These are phyloP conservation scores for Hyaloperonospora brassicae DNA, from an alignment of 352 stramenopile species.

Conservation along the genomic window DNA sequence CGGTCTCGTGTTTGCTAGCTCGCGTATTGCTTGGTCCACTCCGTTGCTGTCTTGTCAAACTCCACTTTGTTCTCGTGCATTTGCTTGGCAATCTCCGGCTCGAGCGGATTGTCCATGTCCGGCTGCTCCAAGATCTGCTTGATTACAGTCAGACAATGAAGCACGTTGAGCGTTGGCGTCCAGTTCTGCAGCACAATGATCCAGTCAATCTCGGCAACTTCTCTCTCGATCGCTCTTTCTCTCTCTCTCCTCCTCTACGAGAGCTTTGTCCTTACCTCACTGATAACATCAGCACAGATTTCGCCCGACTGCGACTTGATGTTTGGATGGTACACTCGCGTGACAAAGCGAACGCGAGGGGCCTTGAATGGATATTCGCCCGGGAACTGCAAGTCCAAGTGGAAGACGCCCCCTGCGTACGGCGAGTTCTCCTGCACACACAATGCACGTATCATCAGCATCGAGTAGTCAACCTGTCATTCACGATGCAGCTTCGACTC, in stretches of 20 bases:
- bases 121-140: slow-evolving; percentile 94
- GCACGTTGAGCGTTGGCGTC: slow-evolving; percentile 92
- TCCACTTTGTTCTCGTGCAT: slow-evolving; percentile 88
- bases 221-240: not conserved
- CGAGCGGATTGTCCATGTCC: slow-evolving; percentile 93
- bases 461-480: not conserved
- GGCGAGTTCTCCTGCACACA: slow-evolving; percentile 65
- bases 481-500: not conserved
- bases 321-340: slow-evolving; percentile 95
- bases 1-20: slow-evolving; percentile 31
- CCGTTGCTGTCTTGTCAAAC: slow-evolving; percentile 90
- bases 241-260: not conserved
- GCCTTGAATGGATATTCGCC: slow-evolving; percentile 95
- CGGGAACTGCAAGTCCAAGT: slow-evolving; percentile 92
- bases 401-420: slow-evolving; percentile 88
- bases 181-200: slow-evolving; percentile 66
- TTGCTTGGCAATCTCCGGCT: slow-evolving; percentile 92
- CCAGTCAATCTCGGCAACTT: not conserved
- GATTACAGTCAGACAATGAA: slow-evolving; percentile 87
- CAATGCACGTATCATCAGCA: not conserved
- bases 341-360: slow-evolving; percentile 90
- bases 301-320: slow-evolving; percentile 93
- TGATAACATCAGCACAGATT: slow-evolving; percentile 94
- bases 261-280: slow-evolving; percentile 41
- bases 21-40: slow-evolving; percentile 88